phyloP scores from a whole-genome alignment of 2,329 filamentous ascomycete genomes.

The Didymella lethalis region DNA sequence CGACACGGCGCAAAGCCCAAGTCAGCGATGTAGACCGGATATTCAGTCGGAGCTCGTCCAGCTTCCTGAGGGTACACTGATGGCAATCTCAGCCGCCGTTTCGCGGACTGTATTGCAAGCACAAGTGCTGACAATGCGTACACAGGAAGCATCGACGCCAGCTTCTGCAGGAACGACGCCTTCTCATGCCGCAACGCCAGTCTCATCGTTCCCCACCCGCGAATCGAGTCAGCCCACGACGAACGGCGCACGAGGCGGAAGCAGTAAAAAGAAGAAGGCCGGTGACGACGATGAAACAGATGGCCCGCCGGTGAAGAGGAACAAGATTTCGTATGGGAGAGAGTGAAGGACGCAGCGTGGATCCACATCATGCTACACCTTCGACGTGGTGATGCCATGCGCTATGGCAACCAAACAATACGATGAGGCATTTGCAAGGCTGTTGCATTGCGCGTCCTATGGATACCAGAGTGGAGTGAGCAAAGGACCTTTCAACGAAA shows the following conservation, averaged over 20 bases:
- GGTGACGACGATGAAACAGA: slow-evolving; percentile 58
- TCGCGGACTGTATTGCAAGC: neutral
- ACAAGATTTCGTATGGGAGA: slow-evolving; percentile 60
- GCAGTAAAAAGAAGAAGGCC: slow-evolving; percentile 56
- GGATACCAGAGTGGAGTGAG: slow-evolving; percentile 29
- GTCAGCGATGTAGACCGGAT: slow-evolving; percentile 76
- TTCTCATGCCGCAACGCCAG: slow-evolving; percentile 59
- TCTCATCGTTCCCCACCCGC: slow-evolving; percentile 56
- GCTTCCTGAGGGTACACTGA: slow-evolving; percentile 48
- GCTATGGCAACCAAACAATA: slow-evolving; percentile 18
- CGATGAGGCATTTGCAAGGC: slow-evolving; percentile 18
- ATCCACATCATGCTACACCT: slow-evolving; percentile 8
- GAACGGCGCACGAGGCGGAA: slow-evolving; percentile 48
- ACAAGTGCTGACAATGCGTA: slow-evolving; percentile 25
- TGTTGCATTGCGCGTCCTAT: slow-evolving; percentile 37
- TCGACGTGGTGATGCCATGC: slow-evolving; percentile 7
- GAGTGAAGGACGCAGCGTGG: slow-evolving; percentile 45
- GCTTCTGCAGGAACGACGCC: slow-evolving; percentile 52
- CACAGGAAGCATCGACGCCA: slow-evolving; percentile 51
- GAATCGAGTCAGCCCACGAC: slow-evolving; percentile 56
- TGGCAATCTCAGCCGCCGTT: slow-evolving; percentile 1
- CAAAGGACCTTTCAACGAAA: slow-evolving; percentile 24
- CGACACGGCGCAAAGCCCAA: slow-evolving; percentile 67
- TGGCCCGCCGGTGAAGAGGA: slow-evolving; percentile 55
- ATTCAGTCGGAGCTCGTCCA: slow-evolving; percentile 62